Evolutionary conservation across 495 filamentous ascomycete species (phyloP), one percentile per base, ranked within the genome.

Genomic region (Podospora didyma): DNA sequence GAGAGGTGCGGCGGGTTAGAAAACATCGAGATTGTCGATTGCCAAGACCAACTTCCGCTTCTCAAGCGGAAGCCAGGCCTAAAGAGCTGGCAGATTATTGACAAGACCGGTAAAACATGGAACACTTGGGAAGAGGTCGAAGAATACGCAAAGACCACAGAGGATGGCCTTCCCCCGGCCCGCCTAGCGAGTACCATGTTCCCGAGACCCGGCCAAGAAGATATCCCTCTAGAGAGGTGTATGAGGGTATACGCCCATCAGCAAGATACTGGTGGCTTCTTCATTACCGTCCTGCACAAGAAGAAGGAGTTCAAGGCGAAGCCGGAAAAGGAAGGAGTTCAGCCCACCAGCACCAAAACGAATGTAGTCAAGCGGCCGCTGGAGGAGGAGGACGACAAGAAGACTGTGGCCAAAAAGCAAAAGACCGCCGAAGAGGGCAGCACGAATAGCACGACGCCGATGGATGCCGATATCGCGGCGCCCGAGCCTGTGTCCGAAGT

Each of bases 231-330:
- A 0, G 89, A 97, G 59, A 82, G 87, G 41, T 96, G 92, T 71
- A 90, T 97, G 80, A 82, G 94, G 56, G 81, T 99, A 14, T 99
- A 99, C 67, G 87, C 91, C 23, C 93, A 99, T 69, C 78, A 89
- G 58, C 95, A 97, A 71, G 90, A 99, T 64, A 97, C 94, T 42
- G 94, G 94, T 54, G 91, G 86, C 22, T 99, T 99, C 79, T 99
- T 97, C 75, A 96, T 99, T 65, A 83, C 91, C 0, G 90, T 97
- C 3, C 76, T 99, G 22, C 89, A 96, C 73, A 99, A 99, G 79
- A 83, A 82, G 60, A 77, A 79, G 7, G 95, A 97, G 63, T 96
- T 97, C 69, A 86, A 82, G 60, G 86, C 90, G 2, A 89, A 87
- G 73, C 85, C 89, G 49, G 89, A 95, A 72, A 73, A 82, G n/a